These are phyloP conservation scores for Lachnellula suecica DNA, from an alignment of 2,329 filamentous ascomycete genomes.

Conservation along the genomic window DNA sequence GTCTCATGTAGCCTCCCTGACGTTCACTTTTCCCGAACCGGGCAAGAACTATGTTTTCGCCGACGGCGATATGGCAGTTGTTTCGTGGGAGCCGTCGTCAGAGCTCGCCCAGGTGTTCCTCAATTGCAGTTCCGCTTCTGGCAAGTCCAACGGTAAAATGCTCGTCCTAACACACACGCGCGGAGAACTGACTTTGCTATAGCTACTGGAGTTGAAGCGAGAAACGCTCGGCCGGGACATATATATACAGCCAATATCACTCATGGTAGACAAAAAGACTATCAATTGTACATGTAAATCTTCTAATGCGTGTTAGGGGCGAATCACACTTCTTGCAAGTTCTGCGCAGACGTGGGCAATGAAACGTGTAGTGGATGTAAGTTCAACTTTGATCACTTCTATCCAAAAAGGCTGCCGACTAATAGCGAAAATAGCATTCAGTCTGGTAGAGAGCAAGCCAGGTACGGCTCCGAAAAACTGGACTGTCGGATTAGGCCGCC, in stretches of 20 bases:
- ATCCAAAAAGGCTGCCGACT: no score
- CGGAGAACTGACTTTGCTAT: background rate
- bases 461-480: background rate
- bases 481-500: no score
- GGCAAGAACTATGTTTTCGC: conserved; percentile 1
- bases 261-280: no score
- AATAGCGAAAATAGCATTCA: background rate
- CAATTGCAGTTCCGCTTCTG: conserved; percentile 1
- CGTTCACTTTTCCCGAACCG: background rate
- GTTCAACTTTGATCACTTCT: background rate
- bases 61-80: conserved; percentile 5
- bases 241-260: background rate
- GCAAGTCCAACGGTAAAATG: background rate
- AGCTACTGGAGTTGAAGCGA: background rate
- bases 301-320: no score
- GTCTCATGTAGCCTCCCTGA: background rate
- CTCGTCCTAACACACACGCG: background rate
- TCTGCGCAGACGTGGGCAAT: conserved; percentile 1
- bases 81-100: background rate
- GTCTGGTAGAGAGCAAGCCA: background rate
- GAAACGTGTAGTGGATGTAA: conserved; percentile 9
- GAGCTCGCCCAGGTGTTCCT: background rate
- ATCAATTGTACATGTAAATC: no score
- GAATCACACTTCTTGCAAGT: conserved; percentile 3
- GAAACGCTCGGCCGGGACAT: background rate